Percentiles rank a stretch among this genome's conserved stretches.
phyloP scores from a whole-genome alignment of 371 early-diverging fungal genomes.

The Mucor irregularis region DNA sequence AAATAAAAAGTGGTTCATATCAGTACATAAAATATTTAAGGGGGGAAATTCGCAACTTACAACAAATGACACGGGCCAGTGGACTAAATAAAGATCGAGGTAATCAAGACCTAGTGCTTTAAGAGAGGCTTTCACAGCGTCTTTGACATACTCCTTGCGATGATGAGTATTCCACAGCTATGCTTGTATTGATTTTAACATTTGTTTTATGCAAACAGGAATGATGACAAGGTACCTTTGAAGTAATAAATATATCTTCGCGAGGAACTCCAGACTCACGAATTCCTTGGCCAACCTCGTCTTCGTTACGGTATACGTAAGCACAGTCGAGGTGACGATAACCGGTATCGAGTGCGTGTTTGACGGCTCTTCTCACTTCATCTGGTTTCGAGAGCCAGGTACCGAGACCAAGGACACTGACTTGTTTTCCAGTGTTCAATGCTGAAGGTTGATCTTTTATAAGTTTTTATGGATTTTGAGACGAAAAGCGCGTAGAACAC shows the following conservation, averaged over 20 bases:
- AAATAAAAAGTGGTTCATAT: constrained; percentile 8
- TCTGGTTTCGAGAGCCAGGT: constrained; percentile 64
- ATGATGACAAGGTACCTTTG: constrained; percentile 52
- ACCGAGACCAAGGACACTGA: constrained; percentile 56
- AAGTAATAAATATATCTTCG: constrained; percentile 81
- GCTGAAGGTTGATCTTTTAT: constrained; percentile 16
- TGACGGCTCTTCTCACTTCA: constrained; percentile 61
- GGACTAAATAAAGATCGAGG: constrained; percentile 90
- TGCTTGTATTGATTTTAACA: no score
- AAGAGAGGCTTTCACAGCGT: constrained; percentile 69
- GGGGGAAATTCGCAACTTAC: constrained; percentile 20
- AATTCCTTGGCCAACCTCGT: constrained; percentile 80
- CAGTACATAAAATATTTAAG: neutral
- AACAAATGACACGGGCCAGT: constrained; percentile 57
- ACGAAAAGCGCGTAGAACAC: neutral
- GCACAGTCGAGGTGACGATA: constrained; percentile 84
- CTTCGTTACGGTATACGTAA: constrained; percentile 78
- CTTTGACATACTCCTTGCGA: constrained; percentile 66
- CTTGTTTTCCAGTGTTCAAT: constrained; percentile 56
- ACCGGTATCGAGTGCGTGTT: constrained; percentile 53
- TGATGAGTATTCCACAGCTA: constrained; percentile 86
- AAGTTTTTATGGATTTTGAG: neutral
- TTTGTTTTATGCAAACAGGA: no score
- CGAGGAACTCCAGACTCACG: constrained; percentile 59
- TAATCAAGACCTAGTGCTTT: constrained; percentile 77